Evolutionary conservation across 1,284 basidiomycete genomes (phyloP).

Genomic region (Sanghuangporus sanghuang): DNA sequence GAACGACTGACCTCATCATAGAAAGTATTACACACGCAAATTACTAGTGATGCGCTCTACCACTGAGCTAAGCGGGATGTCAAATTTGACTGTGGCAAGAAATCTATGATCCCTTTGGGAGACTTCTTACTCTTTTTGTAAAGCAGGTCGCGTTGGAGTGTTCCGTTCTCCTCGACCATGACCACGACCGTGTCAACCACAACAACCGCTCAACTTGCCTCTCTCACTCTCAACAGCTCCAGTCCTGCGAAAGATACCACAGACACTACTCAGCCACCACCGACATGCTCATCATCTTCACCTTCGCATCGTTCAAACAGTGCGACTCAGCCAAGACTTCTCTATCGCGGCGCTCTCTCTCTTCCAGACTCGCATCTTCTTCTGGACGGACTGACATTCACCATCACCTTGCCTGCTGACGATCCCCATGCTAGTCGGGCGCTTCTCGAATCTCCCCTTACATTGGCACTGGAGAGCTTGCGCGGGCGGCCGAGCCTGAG

Average conservation of each 20-base stretch:
- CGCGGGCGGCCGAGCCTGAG: constrained; percentile 63
- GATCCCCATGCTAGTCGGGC: constrained; percentile 32
- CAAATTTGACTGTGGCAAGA: not conserved
- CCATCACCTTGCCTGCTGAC: constrained; percentile 32
- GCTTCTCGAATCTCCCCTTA: constrained; percentile 62
- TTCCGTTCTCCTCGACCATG: no score
- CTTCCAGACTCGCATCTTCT: constrained; percentile 65
- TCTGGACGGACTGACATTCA: constrained; percentile 71
- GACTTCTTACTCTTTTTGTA: not conserved
- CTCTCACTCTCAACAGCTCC: no score
- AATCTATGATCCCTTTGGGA: not conserved
- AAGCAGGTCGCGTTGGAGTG: no score
- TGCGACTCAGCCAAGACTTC: constrained; percentile 36
- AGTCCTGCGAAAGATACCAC: no score
- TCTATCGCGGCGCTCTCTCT: constrained; percentile 73
- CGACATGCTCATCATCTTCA: not conserved
- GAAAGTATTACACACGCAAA: not conserved
- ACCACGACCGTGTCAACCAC: no score
- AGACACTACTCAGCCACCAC: no score
- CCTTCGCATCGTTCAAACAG: not conserved
- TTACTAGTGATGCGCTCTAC: constrained; percentile 20
- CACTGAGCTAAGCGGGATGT: constrained; percentile 18
- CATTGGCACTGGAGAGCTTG: constrained; percentile 74
- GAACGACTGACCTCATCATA: constrained; percentile 21
- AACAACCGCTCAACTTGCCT: no score